Percentiles rank a stretch among this genome's conserved stretches.
Conservation (phyloP, 345 rosid species). For the Murraya paniculata region DNA sequence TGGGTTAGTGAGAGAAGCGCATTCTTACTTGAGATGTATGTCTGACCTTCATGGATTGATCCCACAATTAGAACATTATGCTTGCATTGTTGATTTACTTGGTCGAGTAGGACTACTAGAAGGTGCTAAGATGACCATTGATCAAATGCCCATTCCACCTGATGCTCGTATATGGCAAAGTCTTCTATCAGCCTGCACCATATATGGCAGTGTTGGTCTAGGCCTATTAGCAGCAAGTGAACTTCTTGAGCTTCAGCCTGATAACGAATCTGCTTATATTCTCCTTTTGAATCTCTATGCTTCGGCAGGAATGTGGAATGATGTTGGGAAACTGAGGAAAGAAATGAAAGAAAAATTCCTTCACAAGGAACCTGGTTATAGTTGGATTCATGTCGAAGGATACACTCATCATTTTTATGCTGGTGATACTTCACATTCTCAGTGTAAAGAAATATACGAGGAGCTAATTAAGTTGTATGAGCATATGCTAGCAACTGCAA, state of each 20-base stretch:
- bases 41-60: conserved; percentile 29
- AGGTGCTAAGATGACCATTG: conserved; percentile 34
- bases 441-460: conserved; percentile 19
- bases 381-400: conserved; percentile 37
- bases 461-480: conserved; percentile 28
- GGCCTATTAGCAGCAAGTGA: conserved; percentile 41
- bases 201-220: conserved; percentile 29
- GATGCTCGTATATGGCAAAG: conserved; percentile 44
- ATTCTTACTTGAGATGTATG: conserved; percentile 22
- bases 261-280: conserved; percentile 35
- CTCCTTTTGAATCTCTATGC: conserved; percentile 50
- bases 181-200: conserved; percentile 38
- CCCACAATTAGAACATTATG: conserved; percentile 41
- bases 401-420: conserved; percentile 27
- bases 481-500: conserved; percentile 19
- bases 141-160: conserved; percentile 39
- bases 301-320: conserved; percentile 39
- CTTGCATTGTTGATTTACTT: conserved; percentile 40
- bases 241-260: conserved; percentile 42
- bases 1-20: conserved; percentile 39
- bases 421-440: conserved; percentile 32
- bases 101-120: conserved; percentile 43
- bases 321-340: conserved; percentile 39
- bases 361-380: conserved; percentile 40
- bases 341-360: conserved; percentile 41